Conservation (phyloP, 2,329 filamentous ascomycete genomes). For the Microsporum audouinii region DNA sequence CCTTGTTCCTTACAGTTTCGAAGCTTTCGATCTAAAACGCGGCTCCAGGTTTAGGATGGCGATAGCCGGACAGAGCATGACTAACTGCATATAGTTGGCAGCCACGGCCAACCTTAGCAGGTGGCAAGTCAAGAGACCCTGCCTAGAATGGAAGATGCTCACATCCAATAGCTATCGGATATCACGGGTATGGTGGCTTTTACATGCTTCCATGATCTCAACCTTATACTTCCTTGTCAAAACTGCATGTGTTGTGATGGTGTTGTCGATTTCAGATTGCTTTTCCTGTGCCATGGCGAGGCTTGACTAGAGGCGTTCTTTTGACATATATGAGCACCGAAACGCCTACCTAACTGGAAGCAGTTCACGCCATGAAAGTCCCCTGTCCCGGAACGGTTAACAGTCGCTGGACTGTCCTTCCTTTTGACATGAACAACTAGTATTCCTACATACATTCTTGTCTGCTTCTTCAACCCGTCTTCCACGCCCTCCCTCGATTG, state of each 20-base stretch:
- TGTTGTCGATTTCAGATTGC: not conserved
- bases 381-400: not conserved
- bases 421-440: too few species aligned
- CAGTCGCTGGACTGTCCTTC: not conserved
- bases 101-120: not conserved
- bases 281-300: not conserved
- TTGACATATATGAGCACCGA: not conserved
- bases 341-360: not conserved
- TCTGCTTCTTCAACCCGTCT: not conserved
- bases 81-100: not conserved
- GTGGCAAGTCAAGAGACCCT: not conserved
- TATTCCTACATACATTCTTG: not conserved
- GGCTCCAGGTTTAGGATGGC: not conserved
- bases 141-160: not conserved
- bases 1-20: not conserved
- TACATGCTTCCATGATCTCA: not conserved
- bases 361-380: not conserved
- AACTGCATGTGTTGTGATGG: not conserved
- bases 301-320: not conserved
- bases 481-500: not conserved
- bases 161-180: not conserved
- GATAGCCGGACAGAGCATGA: not conserved
- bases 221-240: not conserved
- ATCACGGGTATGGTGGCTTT: not conserved
- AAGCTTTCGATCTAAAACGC: not conserved